Conservation (phyloP, 495 filamentous ascomycete genomes). For the Lindgomyces ingoldianus region DNA sequence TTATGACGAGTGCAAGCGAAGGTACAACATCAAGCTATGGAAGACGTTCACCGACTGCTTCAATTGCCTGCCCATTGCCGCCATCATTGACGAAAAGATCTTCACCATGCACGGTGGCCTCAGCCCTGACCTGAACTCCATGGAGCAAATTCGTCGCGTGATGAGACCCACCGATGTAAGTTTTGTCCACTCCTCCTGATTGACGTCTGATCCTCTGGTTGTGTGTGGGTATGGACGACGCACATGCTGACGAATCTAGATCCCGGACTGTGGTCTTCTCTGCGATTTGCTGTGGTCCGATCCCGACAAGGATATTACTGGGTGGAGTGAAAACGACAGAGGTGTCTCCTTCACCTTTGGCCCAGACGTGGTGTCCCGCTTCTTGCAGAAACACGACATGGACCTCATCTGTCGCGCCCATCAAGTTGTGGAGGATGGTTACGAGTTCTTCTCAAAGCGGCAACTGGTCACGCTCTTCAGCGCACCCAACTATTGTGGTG, state of each 20-base stretch:
- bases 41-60: slow-evolving; percentile 99
- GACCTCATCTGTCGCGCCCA: slow-evolving; percentile 98
- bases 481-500: slow-evolving; percentile 98
- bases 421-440: slow-evolving; percentile 98
- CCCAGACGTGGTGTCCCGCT: slow-evolving; percentile 97
- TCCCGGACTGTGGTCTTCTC: slow-evolving; percentile 95
- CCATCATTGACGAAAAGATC: slow-evolving; percentile 99
- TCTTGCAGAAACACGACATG: slow-evolving; percentile 99
- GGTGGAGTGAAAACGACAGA: slow-evolving; percentile 98
- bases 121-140: slow-evolving; percentile 96
- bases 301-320: slow-evolving; percentile 99
- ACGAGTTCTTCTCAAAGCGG: slow-evolving; percentile 99
- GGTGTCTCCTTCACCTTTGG: slow-evolving; percentile 99
- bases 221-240: slow-evolving; percentile 41
- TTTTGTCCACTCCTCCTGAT: slow-evolving; percentile 18
- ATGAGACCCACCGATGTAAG: slow-evolving; percentile 99
- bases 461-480: slow-evolving; percentile 98
- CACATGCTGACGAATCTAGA: slow-evolving; percentile 65
- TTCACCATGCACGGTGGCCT: slow-evolving; percentile 99
- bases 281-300: slow-evolving; percentile 99
- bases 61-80: slow-evolving; percentile 99
- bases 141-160: slow-evolving; percentile 98
- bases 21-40: slow-evolving; percentile 99
- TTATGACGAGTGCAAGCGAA: slow-evolving; percentile 98
- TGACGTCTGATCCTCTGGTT: neutral